A percentile compares a stretch with the other conserved stretches of the same genome.
Conservation (phyloP, 108 stramenopile species). For the Schizochytrium sp. region DNA sequence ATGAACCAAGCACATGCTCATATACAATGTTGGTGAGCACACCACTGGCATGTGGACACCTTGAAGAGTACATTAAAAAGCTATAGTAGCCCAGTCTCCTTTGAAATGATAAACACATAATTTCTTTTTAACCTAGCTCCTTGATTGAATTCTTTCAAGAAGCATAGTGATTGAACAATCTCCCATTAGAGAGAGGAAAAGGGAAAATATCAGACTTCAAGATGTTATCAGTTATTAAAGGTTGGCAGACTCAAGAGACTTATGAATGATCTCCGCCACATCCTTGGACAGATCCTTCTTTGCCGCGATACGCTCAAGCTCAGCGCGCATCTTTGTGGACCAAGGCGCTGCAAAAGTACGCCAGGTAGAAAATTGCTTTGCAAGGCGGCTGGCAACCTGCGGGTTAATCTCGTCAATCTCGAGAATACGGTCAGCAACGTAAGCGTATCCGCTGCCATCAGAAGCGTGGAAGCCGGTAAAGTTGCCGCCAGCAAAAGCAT, state of each 20-base stretch:
- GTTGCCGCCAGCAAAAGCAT: conserved; percentile 83
- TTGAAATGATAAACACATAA: not conserved
- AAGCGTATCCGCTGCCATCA: conserved; percentile 86
- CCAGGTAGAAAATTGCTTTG: conserved; percentile 83
- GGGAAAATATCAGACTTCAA: no score
- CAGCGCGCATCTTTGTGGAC: not conserved
- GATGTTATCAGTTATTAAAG: conserved; percentile 21
- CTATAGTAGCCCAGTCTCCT: not conserved
- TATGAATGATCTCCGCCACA: conserved; percentile 37
- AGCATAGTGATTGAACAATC: no score
- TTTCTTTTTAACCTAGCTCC: not conserved
- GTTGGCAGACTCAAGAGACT: conserved; percentile 26
- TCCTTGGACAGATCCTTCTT: conserved; percentile 51
- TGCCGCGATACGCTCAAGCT: conserved; percentile 45
- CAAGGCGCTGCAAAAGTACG: conserved; percentile 79
- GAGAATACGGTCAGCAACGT: conserved; percentile 84
- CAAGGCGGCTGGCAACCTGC: conserved; percentile 87
- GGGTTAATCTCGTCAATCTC: conserved; percentile 90
- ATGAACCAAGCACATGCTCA: conserved; percentile 73
- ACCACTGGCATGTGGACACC: conserved; percentile 69
- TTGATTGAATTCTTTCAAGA: no score
- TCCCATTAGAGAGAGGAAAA: no score
- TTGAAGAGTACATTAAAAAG: not conserved
- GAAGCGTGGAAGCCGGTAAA: conserved; percentile 85
- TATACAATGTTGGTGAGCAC: conserved; percentile 68